phyloP scores from a whole-genome alignment of 495 filamentous ascomycete genomes.

The Podospora conica region DNA sequence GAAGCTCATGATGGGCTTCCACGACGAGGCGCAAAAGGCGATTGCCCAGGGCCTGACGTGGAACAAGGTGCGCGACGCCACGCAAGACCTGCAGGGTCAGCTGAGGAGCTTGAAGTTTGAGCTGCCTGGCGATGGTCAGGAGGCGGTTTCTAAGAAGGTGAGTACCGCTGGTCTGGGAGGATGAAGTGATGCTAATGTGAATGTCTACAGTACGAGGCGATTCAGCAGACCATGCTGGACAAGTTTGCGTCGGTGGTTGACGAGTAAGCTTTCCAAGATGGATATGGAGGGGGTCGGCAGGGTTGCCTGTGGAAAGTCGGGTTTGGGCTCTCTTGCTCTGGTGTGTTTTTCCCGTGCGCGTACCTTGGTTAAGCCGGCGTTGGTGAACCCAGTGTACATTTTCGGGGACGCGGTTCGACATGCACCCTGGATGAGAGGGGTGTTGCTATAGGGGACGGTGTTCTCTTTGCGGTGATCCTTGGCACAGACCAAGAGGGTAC shows the following conservation, averaged over 20 bases:
- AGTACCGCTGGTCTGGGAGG: conserved; percentile 13
- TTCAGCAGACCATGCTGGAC: conserved; percentile 86
- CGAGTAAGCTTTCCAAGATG: conserved; percentile 55
- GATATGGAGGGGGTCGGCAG: background rate
- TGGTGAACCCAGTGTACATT: conserved; percentile 1
- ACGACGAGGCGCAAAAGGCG: conserved; percentile 95
- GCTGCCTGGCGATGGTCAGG: conserved; percentile 70
- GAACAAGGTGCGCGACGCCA: conserved; percentile 87
- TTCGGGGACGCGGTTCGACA: background rate
- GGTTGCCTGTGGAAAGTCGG: background rate
- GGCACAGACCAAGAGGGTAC: background rate
- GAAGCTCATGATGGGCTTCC: conserved; percentile 96
- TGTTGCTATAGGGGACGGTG: background rate
- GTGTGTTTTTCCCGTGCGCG: background rate
- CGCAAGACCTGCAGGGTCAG: conserved; percentile 72
- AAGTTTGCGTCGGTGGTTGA: conserved; percentile 92
- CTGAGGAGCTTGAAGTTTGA: conserved; percentile 96
- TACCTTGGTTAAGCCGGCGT: background rate
- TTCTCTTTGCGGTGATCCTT: background rate
- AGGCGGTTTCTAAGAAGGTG: conserved; percentile 72
- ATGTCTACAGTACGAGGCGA: conserved; percentile 68
- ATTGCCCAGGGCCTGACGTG: conserved; percentile 83
- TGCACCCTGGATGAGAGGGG: background rate
- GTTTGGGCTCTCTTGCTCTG: background rate
- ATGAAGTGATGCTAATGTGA: conserved; percentile 4